phyloP scores from a whole-genome alignment of 2,329 filamentous ascomycete genomes.

The Clonostachys byssicola region DNA sequence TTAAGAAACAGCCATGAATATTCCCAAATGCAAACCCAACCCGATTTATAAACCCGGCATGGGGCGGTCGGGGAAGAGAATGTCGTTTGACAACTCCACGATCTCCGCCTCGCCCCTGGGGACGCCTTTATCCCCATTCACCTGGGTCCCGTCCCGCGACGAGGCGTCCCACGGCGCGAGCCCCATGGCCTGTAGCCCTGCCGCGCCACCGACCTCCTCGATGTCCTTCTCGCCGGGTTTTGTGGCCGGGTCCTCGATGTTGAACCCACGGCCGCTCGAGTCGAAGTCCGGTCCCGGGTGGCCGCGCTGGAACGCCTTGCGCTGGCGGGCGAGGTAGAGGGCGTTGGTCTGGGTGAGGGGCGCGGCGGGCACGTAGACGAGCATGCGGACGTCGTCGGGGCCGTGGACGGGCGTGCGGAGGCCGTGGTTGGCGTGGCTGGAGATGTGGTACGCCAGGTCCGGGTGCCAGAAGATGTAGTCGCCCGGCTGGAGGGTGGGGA shows the following conservation, averaged over 20 bases:
- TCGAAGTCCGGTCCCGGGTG: conserved; percentile 53
- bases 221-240: conserved; percentile 47
- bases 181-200: conserved; percentile 53
- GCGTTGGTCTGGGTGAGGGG: conserved; percentile 55
- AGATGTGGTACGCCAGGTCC: conserved; percentile 52
- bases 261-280: conserved; percentile 39
- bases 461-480: conserved; percentile 58
- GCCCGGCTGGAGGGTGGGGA: conserved; percentile 48
- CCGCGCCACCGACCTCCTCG: conserved; percentile 41
- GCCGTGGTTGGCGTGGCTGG: conserved; percentile 24
- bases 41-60: conserved; percentile 13
- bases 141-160: conserved; percentile 17
- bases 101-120: conserved; percentile 45
- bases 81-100: conserved; percentile 49
- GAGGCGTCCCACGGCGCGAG: conserved; percentile 44
- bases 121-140: conserved; percentile 12
- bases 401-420: conserved; percentile 16
- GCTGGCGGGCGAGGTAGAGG: conserved; percentile 51
- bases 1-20: too few relatives aligned
- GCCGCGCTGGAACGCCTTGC: conserved; percentile 51
- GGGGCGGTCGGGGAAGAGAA: conserved; percentile 48
- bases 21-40: background rate
- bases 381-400: conserved; percentile 32
- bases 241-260: conserved; percentile 45
- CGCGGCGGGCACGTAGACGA: conserved; percentile 51